A percentile compares a stretch with the other conserved stretches of the same genome.
phyloP scores from a whole-genome alignment of 2,329 filamentous ascomycete species.

The Sporothrix brasiliensis region DNA sequence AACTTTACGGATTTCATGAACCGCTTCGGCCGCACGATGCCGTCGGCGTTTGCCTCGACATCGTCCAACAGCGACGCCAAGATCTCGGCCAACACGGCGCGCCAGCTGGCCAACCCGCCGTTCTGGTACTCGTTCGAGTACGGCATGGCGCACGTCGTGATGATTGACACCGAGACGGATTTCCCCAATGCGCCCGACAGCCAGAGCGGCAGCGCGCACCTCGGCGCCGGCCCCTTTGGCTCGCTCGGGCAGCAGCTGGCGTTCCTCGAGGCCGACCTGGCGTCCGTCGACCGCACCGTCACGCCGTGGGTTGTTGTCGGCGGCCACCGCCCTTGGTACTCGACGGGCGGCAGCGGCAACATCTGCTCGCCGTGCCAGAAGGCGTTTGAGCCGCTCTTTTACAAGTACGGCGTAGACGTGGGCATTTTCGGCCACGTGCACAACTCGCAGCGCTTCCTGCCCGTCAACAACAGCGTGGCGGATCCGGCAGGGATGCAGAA shows the following conservation, averaged over 20 bases:
- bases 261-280: constrained; percentile 59
- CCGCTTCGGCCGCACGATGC: constrained; percentile 58
- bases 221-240: constrained; percentile 57
- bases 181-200: constrained; percentile 54
- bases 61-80: constrained; percentile 49
- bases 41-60: constrained; percentile 53
- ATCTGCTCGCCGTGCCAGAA: constrained; percentile 52
- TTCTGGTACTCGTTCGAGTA: constrained; percentile 66
- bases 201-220: constrained; percentile 40
- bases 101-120: constrained; percentile 52
- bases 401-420: constrained; percentile 60
- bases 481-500: constrained; percentile 47
- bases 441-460: constrained; percentile 59
- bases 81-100: constrained; percentile 51
- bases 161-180: constrained; percentile 62
- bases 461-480: constrained; percentile 43
- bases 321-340: constrained; percentile 54
- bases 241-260: constrained; percentile 53
- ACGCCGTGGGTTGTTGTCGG: constrained; percentile 57
- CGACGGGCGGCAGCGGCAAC: constrained; percentile 41
- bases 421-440: constrained; percentile 62
- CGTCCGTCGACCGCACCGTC: constrained; percentile 57
- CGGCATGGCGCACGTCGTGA: constrained; percentile 57
- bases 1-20: constrained; percentile 65
- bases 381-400: constrained; percentile 58